Evolutionary conservation across 2,329 filamentous ascomycete genomes (phyloP).

Genomic region (Pseudogymnoascus sp.): DNA sequence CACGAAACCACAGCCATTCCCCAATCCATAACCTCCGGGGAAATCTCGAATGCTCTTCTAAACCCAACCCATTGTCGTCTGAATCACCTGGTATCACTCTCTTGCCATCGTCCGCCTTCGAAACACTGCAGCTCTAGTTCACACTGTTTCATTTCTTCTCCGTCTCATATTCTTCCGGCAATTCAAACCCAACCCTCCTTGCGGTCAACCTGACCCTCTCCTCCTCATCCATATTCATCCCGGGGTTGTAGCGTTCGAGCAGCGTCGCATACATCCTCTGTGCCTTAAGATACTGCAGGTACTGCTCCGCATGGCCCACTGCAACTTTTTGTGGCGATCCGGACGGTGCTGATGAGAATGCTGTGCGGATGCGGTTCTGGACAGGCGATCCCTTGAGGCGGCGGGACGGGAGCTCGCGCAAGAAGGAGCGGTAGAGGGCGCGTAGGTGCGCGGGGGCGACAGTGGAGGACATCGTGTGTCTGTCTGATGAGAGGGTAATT

Average conservation of each 20-base stretch:
- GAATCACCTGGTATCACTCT: not conserved
- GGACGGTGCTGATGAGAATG: slow-evolving; percentile 24
- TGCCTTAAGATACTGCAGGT: slow-evolving; percentile 71
- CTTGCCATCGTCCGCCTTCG: not conserved
- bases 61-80: not conserved
- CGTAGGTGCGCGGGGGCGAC: slow-evolving; percentile 46
- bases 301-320: slow-evolving; percentile 60
- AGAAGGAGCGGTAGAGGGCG: slow-evolving; percentile 76
- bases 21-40: not conserved
- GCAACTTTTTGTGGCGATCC: slow-evolving; percentile 11
- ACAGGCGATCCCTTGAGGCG: slow-evolving; percentile 54
- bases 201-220: slow-evolving; percentile 80
- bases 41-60: not conserved
- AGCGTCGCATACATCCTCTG: slow-evolving; percentile 76
- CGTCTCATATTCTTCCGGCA: slow-evolving; percentile 56
- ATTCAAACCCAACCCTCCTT: slow-evolving; percentile 79
- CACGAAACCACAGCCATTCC: not conserved
- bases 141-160: slow-evolving; percentile 11
- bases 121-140: not conserved
- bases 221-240: slow-evolving; percentile 78
- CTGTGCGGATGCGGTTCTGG: slow-evolving; percentile 58
- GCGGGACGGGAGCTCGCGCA: slow-evolving; percentile 79
- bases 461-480: slow-evolving; percentile 1
- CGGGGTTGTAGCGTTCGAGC: slow-evolving; percentile 87
- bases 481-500: not conserved